These are phyloP conservation scores for Ogataea kodamae DNA, from an alignment of 805 yeast genomes.

Conservation along the genomic window DNA sequence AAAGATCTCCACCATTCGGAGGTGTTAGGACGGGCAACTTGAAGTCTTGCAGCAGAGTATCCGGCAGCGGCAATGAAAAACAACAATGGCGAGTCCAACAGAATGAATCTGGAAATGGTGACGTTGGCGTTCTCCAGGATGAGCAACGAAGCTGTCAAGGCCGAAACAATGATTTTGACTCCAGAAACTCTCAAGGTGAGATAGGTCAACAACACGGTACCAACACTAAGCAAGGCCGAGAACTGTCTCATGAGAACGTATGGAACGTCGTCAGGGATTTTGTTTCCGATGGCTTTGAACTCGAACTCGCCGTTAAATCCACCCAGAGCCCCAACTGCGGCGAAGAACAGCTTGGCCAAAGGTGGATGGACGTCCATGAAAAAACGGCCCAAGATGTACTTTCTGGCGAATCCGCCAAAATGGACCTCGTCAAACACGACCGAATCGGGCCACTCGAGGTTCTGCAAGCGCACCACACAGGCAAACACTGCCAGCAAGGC, in stretches of 20 bases:
- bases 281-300: constrained; percentile 64
- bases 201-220: constrained; percentile 61
- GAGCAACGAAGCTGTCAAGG: constrained; percentile 52
- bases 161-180: constrained; percentile 60
- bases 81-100: constrained; percentile 71
- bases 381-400: constrained; percentile 69
- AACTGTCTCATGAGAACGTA: constrained; percentile 66
- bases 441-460: constrained; percentile 65
- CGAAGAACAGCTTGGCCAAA: constrained; percentile 74
- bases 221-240: constrained; percentile 66
- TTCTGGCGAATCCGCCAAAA: constrained; percentile 94
- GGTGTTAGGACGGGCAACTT: constrained; percentile 60
- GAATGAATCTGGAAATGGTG: constrained; percentile 71
- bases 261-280: constrained; percentile 57
- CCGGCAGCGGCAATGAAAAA: constrained; percentile 73
- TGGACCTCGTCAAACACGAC: constrained; percentile 98
- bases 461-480: constrained; percentile 53
- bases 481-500: constrained; percentile 44
- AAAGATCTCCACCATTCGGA: constrained; percentile 56
- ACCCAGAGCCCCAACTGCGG: constrained; percentile 61
- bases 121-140: constrained; percentile 64
- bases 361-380: constrained; percentile 93
- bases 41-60: constrained; percentile 63
- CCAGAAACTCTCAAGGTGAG: constrained; percentile 71
- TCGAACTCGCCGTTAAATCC: constrained; percentile 72